Percentiles rank a stretch among this genome's conserved stretches.
Evolutionary conservation across 306 rosid genomes (phyloP).

Genomic region (Betula pendula): DNA sequence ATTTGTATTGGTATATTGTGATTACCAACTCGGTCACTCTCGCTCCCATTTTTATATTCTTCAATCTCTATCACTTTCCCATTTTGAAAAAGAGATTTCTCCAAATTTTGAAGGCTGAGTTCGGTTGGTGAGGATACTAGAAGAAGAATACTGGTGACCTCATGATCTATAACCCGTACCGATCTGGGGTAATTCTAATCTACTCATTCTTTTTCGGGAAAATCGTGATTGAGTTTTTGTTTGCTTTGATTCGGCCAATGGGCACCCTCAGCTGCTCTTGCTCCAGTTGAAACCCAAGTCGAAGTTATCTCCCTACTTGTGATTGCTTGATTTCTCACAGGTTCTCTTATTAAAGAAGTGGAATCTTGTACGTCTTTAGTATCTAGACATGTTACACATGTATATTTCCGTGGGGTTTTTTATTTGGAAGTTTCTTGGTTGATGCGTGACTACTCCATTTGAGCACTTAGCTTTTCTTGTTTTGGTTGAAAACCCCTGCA

Average conservation of each 20-base stretch:
- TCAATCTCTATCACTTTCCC: background rate
- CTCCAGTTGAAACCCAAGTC: background rate
- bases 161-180: background rate
- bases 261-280: background rate
- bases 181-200: constrained; percentile 9
- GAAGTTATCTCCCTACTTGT: background rate
- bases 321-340: background rate
- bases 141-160: background rate
- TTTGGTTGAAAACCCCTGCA: background rate
- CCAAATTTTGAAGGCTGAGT: constrained; percentile 3
- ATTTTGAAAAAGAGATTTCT: constrained; percentile 9
- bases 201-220: background rate
- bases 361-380: background rate
- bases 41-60: background rate
- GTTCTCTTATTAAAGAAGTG: background rate
- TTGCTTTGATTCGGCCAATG: background rate
- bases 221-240: background rate
- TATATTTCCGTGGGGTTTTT: background rate
- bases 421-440: background rate
- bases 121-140: background rate
- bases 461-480: background rate
- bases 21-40: background rate
- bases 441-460: constrained; percentile 10
- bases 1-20: background rate
- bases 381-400: background rate